A percentile compares a stretch with the other conserved stretches of the same genome.
These are phyloP conservation scores for Tubosaeta sp. DNA, from an alignment of 768 basidiomycete genomes.

Conservation along the genomic window DNA sequence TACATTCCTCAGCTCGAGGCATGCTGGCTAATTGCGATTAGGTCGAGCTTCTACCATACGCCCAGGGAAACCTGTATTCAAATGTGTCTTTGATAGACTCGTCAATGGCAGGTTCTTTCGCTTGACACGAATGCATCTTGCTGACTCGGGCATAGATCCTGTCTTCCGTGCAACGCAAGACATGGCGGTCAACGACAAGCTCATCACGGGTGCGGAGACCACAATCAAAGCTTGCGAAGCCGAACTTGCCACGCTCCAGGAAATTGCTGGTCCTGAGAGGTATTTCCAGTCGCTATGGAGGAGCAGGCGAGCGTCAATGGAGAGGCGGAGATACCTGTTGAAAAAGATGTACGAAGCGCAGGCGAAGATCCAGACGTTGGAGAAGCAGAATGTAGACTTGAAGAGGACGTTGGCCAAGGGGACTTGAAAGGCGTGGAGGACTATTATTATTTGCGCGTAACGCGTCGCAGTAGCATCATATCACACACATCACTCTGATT, in stretches of 20 bases:
- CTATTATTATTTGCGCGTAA: background rate
- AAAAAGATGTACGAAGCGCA: constrained; percentile 72
- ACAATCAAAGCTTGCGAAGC: constrained; percentile 70
- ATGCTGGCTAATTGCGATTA: constrained; percentile 21
- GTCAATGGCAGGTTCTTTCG: constrained; percentile 54
- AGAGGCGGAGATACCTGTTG: constrained; percentile 63
- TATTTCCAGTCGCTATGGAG: constrained; percentile 40
- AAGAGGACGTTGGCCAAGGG: constrained; percentile 52
- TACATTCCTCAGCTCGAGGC: background rate
- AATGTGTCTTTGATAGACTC: constrained; percentile 78
- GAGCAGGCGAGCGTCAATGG: constrained; percentile 45
- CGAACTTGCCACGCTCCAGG: constrained; percentile 66
- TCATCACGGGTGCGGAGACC: constrained; percentile 53
- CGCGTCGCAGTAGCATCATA: background rate
- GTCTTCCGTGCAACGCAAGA: constrained; percentile 81
- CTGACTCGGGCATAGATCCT: constrained; percentile 44
- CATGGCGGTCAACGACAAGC: constrained; percentile 71
- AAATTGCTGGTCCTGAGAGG: constrained; percentile 51
- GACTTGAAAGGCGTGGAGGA: constrained; percentile 13
- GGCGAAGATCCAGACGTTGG: constrained; percentile 63
- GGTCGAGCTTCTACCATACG: constrained; percentile 81
- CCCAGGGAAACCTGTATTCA: constrained; percentile 89
- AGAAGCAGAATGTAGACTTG: constrained; percentile 64
- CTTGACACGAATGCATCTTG: background rate
- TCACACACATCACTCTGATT: background rate